These are phyloP conservation scores for Dactylonectria macrodidyma DNA, from an alignment of 2,329 filamentous ascomycete genomes.

Conservation along the genomic window DNA sequence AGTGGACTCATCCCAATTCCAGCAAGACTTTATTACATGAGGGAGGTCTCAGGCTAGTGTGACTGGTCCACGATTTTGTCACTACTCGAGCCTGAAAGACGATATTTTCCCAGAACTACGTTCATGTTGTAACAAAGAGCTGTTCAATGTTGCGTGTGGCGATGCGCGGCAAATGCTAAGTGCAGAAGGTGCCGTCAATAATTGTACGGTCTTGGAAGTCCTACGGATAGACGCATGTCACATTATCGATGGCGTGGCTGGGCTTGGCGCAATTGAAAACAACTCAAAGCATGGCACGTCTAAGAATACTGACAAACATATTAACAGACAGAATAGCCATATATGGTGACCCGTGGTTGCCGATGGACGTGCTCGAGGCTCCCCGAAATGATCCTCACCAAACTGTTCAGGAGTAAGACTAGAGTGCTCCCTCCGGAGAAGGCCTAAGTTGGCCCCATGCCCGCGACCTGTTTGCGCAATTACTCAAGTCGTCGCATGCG, in stretches of 20 bases:
- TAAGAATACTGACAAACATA: not conserved
- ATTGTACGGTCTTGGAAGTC: conserved; percentile 10
- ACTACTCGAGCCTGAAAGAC: not conserved
- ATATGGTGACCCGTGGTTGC: conserved; percentile 5
- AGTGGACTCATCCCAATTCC: not conserved
- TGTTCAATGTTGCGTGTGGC: not conserved
- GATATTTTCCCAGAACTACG: not conserved
- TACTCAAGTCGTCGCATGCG: conserved; percentile 5
- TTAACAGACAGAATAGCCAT: not conserved
- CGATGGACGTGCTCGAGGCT: not conserved
- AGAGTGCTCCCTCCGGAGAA: not conserved
- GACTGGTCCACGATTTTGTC: conserved; percentile 9
- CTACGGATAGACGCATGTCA: conserved; percentile 10
- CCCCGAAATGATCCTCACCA: not conserved
- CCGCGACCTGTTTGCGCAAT: conserved; percentile 22
- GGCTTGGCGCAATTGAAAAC: conserved; percentile 1
- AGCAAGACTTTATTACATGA: conserved; percentile 17
- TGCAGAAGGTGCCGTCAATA: not conserved
- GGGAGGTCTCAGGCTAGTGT: conserved; percentile 9
- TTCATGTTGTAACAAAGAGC: not conserved
- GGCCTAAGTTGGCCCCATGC: not conserved
- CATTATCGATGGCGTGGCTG: conserved; percentile 11
- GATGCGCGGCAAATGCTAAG: not conserved
- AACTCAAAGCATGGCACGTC: not conserved
- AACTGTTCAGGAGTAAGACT: not conserved